These are phyloP conservation scores for Entomortierella beljakovae DNA, from an alignment of 192 early-diverging fungal species.

Conservation along the genomic window DNA sequence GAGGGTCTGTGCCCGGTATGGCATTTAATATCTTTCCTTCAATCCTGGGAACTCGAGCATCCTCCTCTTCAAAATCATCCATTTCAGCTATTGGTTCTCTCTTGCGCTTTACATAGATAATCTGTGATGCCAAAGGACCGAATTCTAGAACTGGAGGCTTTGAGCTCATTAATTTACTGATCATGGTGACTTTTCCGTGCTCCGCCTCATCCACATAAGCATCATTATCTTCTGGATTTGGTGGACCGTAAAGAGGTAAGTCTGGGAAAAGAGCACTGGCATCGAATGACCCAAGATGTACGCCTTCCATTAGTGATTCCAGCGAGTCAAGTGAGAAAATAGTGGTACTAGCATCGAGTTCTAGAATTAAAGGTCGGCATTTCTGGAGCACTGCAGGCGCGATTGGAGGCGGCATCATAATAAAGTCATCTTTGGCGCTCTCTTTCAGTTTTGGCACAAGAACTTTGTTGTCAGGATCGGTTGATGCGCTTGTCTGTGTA, in stretches of 20 bases:
- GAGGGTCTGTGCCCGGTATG: conserved; percentile 58
- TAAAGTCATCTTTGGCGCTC: conserved; percentile 48
- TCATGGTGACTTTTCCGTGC: conserved; percentile 60
- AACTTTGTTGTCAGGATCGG: conserved; percentile 28
- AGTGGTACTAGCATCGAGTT: conserved; percentile 51
- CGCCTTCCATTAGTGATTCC: conserved; percentile 33
- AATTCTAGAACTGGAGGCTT: conserved; percentile 38
- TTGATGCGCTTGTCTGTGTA: background rate
- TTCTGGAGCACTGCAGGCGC: conserved; percentile 55
- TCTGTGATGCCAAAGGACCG: conserved; percentile 42
- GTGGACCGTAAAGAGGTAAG: conserved; percentile 62
- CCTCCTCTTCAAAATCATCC: conserved; percentile 48
- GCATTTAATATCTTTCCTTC: conserved; percentile 61
- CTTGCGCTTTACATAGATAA: conserved; percentile 46
- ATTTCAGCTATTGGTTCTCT: conserved; percentile 38
- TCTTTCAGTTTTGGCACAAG: conserved; percentile 37
- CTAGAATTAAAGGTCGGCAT: conserved; percentile 47
- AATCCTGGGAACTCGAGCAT: conserved; percentile 21
- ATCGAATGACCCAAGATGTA: conserved; percentile 47
- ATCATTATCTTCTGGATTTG: conserved; percentile 63
- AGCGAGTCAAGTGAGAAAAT: conserved; percentile 50
- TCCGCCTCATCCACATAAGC: conserved; percentile 68
- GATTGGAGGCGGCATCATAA: conserved; percentile 58
- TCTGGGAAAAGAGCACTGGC: conserved; percentile 62
- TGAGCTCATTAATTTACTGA: conserved; percentile 42